Evolutionary conservation across 2,329 filamentous ascomycete genomes (phyloP), one percentile per base, ranked within the genome.

Genomic region (Mycosphaerella arachidis): DNA sequence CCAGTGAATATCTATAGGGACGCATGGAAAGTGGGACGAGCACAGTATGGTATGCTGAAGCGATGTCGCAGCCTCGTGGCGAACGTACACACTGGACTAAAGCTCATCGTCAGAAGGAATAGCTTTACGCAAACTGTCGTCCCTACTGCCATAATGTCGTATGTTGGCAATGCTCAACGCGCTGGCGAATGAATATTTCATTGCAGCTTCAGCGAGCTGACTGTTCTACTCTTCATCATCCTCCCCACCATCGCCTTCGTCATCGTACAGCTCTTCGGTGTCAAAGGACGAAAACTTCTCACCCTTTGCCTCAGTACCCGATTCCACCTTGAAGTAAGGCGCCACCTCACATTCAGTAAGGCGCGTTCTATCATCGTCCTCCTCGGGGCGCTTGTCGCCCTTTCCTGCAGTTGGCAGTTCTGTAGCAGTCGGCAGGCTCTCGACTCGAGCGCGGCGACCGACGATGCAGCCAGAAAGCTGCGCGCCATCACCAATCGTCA

Each of bases 341-440:
- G 96, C 92, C 5, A 97, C 88, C 76, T 97, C 92, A 69, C 92
- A 97, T 62, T 96, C 90, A 56, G 88, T 92, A 66, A 97, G 76
- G n/a, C 86, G 72, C 2, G 78, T 81, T 63, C 70, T 76, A 70
- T 55, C 76, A 67, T 72, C 72, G 48, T 74, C 77, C 0, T 72
- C 83, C 6, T 82, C 87, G 8, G 87, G 88, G 51, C 71, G 73
- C 24, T 60, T 61, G 35, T 63, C 77, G 72, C 45, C 73, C 66
- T 55, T 76, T 73, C 37, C 57, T 4, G 52, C 53, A 9, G 37
- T 55, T 20, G 60, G 16, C n/a, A 52, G 57, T 30, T 56, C 57
- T 33, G 61, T 53, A 5, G 20, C 63, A 7, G 65, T 60, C 30
- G 64, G 66, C 43, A 62, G 53, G 6, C 91, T 90, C n/a, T 93